Conservation (phyloP, 148 eudicot species). For the Camellia granthamiana region DNA sequence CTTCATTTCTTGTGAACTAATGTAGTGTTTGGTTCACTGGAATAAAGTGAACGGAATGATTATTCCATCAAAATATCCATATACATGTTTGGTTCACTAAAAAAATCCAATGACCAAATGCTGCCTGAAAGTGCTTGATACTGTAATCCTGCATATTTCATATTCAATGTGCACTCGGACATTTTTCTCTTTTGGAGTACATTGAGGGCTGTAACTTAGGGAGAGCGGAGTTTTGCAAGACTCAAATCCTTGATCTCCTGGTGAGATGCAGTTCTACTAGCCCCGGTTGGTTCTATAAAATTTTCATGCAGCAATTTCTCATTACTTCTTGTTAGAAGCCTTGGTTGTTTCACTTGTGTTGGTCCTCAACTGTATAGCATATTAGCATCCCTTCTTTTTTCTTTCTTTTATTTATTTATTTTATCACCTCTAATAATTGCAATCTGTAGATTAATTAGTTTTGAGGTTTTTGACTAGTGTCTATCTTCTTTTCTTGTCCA, state of each 20-base stretch:
- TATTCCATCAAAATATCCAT: not conserved
- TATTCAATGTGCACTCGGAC: not conserved
- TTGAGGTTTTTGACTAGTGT: not conserved
- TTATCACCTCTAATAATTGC: not conserved
- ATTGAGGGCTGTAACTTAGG: too few species aligned
- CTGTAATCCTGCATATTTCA: not conserved
- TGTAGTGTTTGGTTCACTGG: too few species aligned
- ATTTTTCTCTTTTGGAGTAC: too few species aligned
- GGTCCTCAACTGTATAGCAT: not conserved
- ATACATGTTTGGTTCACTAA: too few species aligned
- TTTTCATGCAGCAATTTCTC: not conserved
- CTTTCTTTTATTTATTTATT: not conserved
- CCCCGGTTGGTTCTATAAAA: too few species aligned
- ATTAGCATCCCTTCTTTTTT: too few species aligned
- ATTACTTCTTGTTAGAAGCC: not conserved
- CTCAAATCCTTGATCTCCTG: too few species aligned
- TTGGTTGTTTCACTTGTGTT: not conserved
- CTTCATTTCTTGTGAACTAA: too few species aligned
- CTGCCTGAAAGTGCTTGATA: not conserved
- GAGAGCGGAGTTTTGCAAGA: too few species aligned
- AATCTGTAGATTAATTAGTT: not conserved
- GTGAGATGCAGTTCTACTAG: too few species aligned
- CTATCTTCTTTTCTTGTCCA: not conserved
- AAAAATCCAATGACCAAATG: not conserved
- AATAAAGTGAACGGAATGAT: not conserved